Percentiles rank a stretch among this genome's conserved stretches.
phyloP scores from a whole-genome alignment of 805 yeast species.

The Kodamaea restingae region DNA sequence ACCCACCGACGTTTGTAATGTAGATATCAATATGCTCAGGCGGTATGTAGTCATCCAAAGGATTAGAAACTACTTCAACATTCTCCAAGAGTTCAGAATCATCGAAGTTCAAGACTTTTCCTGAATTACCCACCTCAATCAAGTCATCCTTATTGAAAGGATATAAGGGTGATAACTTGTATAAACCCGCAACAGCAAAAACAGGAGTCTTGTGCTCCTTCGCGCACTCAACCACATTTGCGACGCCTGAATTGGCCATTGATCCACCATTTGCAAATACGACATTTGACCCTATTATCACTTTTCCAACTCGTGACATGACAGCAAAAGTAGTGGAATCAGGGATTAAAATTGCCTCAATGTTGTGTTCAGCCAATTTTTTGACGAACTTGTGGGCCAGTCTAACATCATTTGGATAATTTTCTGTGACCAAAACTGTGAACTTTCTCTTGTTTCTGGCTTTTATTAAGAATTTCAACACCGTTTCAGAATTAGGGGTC shows the following conservation, averaged over 20 bases:
- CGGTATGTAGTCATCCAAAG: constrained; percentile 83
- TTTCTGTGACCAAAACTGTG: constrained; percentile 88
- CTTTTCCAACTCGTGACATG: constrained; percentile 97
- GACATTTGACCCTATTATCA: constrained; percentile 84
- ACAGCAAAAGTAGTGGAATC: constrained; percentile 92
- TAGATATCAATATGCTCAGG: constrained; percentile 94
- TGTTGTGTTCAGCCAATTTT: constrained; percentile 75
- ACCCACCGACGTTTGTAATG: constrained; percentile 94
- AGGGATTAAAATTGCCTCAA: constrained; percentile 87
- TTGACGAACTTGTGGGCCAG: constrained; percentile 77
- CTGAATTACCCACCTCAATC: constrained; percentile 89
- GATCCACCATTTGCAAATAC: constrained; percentile 97
- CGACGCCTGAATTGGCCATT: constrained; percentile 82
- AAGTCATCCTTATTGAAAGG: constrained; percentile 83
- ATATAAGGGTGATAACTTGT: constrained; percentile 87
- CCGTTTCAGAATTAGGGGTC: constrained; percentile 91
- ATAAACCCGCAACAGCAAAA: constrained; percentile 89
- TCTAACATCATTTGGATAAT: constrained; percentile 82
- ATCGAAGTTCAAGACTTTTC: constrained; percentile 77
- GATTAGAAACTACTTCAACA: constrained; percentile 75
- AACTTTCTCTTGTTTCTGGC: constrained; percentile 89
- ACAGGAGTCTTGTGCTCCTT: constrained; percentile 95
- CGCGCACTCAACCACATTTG: constrained; percentile 93
- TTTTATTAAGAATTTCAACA: constrained; percentile 75
- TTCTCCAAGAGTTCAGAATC: constrained; percentile 66